Conservation (phyloP, 805 yeast species). For the Metschnikowia arizonensis region DNA sequence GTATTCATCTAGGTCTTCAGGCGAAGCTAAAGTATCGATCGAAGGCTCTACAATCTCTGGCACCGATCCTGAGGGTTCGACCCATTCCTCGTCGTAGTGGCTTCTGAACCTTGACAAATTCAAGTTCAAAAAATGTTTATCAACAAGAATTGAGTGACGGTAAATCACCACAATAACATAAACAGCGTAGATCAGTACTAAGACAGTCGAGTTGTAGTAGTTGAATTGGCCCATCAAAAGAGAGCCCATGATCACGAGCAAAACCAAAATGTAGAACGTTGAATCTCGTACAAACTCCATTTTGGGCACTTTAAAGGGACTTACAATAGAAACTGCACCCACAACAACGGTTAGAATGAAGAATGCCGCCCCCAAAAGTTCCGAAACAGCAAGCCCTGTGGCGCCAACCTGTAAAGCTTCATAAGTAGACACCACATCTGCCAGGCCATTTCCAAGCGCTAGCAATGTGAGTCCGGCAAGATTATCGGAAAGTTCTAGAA, state of each 20-base stretch:
- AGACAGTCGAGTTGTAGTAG: conserved; percentile 50
- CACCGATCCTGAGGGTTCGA: not conserved
- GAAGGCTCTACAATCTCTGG: conserved; percentile 7
- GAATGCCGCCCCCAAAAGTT: conserved; percentile 84
- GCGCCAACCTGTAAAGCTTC: conserved; percentile 74
- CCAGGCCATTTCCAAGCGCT: conserved; percentile 90
- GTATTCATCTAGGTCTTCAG: conserved; percentile 13
- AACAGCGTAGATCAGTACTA: conserved; percentile 52
- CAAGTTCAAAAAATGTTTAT: conserved; percentile 2
- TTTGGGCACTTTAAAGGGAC: conserved; percentile 57
- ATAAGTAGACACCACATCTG: conserved; percentile 82
- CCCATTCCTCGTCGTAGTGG: conserved; percentile 10
- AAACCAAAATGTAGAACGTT: conserved; percentile 49
- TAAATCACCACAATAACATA: conserved; percentile 52
- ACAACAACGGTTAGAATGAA: conserved; percentile 76
- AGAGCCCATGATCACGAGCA: conserved; percentile 47
- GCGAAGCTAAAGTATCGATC: conserved; percentile 10
- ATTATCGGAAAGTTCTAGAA: conserved; percentile 64
- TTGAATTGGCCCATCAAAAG: conserved; percentile 53
- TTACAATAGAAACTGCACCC: conserved; percentile 69
- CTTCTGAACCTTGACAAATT: conserved; percentile 14
- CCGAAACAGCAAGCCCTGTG: conserved; percentile 80
- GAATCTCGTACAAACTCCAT: conserved; percentile 58
- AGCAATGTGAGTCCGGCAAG: conserved; percentile 81
- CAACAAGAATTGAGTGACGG: conserved; percentile 14